Conservation (phyloP, 345 rosid genomes). For the Populus tremula region DNA sequence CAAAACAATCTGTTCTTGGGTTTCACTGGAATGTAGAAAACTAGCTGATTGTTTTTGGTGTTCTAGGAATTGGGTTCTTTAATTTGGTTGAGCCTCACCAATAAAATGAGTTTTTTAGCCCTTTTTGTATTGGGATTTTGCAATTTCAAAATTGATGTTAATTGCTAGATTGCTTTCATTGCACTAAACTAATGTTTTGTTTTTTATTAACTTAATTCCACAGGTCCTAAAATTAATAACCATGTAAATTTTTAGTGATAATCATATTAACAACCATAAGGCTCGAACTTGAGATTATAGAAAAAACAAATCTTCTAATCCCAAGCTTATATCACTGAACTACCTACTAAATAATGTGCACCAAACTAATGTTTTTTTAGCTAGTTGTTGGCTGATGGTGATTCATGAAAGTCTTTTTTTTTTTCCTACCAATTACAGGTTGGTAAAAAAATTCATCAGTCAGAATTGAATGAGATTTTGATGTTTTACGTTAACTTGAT, state of each 20-base stretch:
- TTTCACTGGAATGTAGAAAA: not conserved
- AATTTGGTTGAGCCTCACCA: not conserved
- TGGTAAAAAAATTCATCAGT: not conserved
- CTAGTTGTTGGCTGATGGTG: not conserved
- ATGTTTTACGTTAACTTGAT: not conserved
- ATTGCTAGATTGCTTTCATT: not conserved
- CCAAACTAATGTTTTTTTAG: not conserved
- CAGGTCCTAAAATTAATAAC: too few species aligned
- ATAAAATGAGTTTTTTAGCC: not conserved
- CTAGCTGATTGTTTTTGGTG: not conserved
- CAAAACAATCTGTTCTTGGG: not conserved
- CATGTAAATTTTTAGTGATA: fast-evolving
- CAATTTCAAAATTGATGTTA: not conserved
- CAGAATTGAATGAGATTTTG: not conserved
- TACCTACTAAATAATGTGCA: not conserved
- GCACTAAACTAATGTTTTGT: not conserved
- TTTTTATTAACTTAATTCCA: too few species aligned
- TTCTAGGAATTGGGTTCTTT: not conserved
- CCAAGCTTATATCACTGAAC: fast-evolving
- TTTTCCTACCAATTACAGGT: not conserved
- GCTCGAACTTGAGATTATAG: too few species aligned
- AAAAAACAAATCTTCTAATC: too few species aligned
- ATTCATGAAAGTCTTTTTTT: too few species aligned
- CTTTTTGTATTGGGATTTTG: not conserved
- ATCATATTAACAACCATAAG: too few species aligned